phyloP scores from a whole-genome alignment of 2,329 filamentous ascomycete genomes.

The Aspergillus intermedius region DNA sequence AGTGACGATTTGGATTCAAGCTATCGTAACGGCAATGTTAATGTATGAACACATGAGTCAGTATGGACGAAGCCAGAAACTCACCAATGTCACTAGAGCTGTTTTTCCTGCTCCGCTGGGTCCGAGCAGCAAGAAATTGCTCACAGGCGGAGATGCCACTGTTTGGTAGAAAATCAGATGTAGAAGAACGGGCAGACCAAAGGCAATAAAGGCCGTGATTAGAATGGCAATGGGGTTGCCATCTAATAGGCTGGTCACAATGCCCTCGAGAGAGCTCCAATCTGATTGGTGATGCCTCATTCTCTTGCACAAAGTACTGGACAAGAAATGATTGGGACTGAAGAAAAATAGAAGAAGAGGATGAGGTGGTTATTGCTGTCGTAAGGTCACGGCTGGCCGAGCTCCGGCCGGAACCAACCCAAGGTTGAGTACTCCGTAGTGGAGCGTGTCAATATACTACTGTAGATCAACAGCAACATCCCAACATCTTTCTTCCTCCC shows the following conservation, averaged over 20 bases:
- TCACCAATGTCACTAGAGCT: conserved; percentile 69
- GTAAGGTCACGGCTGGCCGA: too few species aligned
- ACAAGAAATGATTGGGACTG: neutral
- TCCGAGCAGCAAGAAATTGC: conserved; percentile 73
- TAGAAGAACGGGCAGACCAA: conserved; percentile 68
- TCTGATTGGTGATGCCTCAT: conserved; percentile 25
- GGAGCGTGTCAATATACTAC: too few species aligned
- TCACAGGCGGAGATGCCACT: conserved; percentile 55
- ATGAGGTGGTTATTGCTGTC: neutral
- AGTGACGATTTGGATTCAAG: conserved; percentile 40
- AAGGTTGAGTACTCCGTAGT: too few species aligned
- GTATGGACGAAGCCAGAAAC: conserved; percentile 7
- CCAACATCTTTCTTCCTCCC: too few species aligned
- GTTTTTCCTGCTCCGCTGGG: conserved; percentile 84
- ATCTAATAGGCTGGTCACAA: conserved; percentile 38
- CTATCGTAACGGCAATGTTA: conserved; percentile 18
- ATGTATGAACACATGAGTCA: neutral
- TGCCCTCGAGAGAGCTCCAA: conserved; percentile 33
- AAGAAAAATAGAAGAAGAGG: neutral
- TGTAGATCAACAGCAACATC: too few species aligned
- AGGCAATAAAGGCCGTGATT: conserved; percentile 62
- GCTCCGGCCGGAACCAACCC: too few species aligned
- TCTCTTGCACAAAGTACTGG: neutral
- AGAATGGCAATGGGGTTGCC: conserved; percentile 47
- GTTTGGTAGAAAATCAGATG: conserved; percentile 67